Evolutionary conservation across 2,329 filamentous ascomycete species (phyloP), one percentile per base, ranked within the genome.

Genomic region (Hirsutella minnesotensis): DNA sequence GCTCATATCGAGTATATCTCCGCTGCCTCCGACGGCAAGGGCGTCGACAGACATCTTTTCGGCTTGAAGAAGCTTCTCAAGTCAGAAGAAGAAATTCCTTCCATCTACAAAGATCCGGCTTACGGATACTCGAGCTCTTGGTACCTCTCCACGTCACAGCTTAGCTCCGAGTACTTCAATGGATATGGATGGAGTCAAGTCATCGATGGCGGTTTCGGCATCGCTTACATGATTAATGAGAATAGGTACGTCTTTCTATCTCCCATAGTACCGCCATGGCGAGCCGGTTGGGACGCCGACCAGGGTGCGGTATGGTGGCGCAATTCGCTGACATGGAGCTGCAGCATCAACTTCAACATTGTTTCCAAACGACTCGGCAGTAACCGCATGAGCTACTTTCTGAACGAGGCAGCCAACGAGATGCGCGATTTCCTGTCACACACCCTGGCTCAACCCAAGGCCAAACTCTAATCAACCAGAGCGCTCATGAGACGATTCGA

Each of bases 181-280:
- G 92, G 94, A 20, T 98, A 98, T 65, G 92, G 92, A 38, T 98
- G 92, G 92, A 92, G 85, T 59, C 90, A 98, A 70, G 92, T 98
- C 41, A 84, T 96, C 43, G 89, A 96, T 57, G 86, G 83, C 47
- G 92, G 92, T 24, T 98, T 92, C 66, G 92, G 92, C 51, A 94
- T 98, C 59, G 92, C 92, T 33, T 98, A 98, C 63, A 98, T 98
- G 92, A 96, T 98, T 63, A 98, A 98, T 61, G 90, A 96, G 73
- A 94, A 95, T 65, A 89, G 79, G 83, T 86, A 60, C 63, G 43
- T 33, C 16, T 8, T 15, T 3, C 16, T 18, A 10, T 9, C 30
- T n/a, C 33, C 16, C 9, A 2, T 3, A 35, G 5, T 18, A n/a
- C 9, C 9, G 3, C 12, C 15, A 7, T n/a, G 18, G 9, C 15